Evolutionary conservation across 1,284 basidiomycete genomes (phyloP).

Genomic region (Cerioporus squamosus): DNA sequence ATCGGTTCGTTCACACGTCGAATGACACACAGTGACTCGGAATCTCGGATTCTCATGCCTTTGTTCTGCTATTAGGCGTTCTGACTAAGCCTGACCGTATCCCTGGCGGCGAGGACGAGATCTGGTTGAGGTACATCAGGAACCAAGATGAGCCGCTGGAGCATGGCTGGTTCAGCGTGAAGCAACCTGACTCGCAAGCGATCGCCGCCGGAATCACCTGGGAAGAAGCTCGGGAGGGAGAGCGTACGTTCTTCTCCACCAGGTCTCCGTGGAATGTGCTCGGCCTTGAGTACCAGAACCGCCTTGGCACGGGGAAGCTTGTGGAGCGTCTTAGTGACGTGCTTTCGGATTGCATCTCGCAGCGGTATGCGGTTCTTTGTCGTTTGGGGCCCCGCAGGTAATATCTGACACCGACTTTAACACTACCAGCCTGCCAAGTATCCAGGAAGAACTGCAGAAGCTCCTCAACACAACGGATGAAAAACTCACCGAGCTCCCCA

Average conservation of each 20-base stretch:
- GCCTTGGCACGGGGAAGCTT: slow-evolving; percentile 58
- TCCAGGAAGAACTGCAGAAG: slow-evolving; percentile 53
- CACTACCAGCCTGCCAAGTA: slow-evolving; percentile 58
- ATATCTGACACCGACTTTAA: no score
- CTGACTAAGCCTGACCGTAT: slow-evolving; percentile 84
- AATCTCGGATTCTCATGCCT: not conserved
- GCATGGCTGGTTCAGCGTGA: slow-evolving; percentile 77
- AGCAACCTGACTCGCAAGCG: slow-evolving; percentile 65
- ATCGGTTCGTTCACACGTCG: slow-evolving; percentile 52
- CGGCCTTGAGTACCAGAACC: slow-evolving; percentile 49
- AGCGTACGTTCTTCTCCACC: slow-evolving; percentile 70
- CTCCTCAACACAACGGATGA: slow-evolving; percentile 46
- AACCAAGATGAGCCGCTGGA: slow-evolving; percentile 55
- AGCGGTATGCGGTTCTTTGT: slow-evolving; percentile 31
- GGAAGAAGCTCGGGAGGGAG: slow-evolving; percentile 59
- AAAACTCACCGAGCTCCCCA: slow-evolving; percentile 48
- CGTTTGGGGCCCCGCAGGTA: no score
- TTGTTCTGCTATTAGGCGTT: slow-evolving; percentile 54
- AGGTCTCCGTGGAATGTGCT: slow-evolving; percentile 61
- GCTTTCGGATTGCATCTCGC: slow-evolving; percentile 46
- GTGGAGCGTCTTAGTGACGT: slow-evolving; percentile 42
- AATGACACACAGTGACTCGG: no score
- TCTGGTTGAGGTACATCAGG: slow-evolving; percentile 64
- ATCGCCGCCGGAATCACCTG: slow-evolving; percentile 61
- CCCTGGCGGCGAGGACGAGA: slow-evolving; percentile 57